These are phyloP conservation scores for Lentinus tigrinus DNA, from an alignment of 768 basidiomycete species.

Conservation along the genomic window DNA sequence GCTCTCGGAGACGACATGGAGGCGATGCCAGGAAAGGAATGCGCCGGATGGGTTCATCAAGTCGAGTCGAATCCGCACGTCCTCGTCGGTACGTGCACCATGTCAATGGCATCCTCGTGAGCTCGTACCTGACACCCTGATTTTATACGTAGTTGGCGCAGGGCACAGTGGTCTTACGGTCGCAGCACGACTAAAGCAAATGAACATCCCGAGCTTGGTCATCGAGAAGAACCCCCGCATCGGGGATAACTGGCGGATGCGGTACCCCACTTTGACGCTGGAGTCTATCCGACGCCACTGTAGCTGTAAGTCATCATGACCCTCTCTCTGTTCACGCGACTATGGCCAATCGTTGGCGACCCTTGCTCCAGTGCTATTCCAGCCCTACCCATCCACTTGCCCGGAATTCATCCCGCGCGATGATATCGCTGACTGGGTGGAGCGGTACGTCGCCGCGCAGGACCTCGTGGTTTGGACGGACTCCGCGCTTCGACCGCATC, in stretches of 20 bases:
- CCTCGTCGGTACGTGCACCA: constrained; percentile 30
- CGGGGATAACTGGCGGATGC: constrained; percentile 60
- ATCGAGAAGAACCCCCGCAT: constrained; percentile 52
- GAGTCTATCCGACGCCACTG: constrained; percentile 25
- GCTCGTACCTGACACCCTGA: not conserved
- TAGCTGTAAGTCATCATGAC: constrained; percentile 40
- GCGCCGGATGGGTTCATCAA: constrained; percentile 31
- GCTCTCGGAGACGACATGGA: constrained; percentile 30
- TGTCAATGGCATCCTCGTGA: not conserved
- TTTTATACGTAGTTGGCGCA: constrained; percentile 43
- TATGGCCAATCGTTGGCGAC: no score
- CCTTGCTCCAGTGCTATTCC: constrained; percentile 7
- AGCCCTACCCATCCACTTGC: constrained; percentile 13
- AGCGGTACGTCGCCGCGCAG: constrained; percentile 55
- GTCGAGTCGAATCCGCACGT: constrained; percentile 40
- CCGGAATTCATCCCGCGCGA: constrained; percentile 38
- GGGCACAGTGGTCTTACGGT: constrained; percentile 67
- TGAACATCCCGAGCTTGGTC: constrained; percentile 52
- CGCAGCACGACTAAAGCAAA: constrained; percentile 62
- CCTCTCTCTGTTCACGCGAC: no score
- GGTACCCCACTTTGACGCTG: constrained; percentile 59
- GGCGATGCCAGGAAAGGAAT: no score
- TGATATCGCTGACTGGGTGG: constrained; percentile 70
- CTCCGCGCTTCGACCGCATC: constrained; percentile 36
- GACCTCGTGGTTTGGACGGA: constrained; percentile 67